Percentiles rank a stretch among this genome's conserved stretches.
Conservation (phyloP, 805 yeast species). For the Pichia deserticola region DNA sequence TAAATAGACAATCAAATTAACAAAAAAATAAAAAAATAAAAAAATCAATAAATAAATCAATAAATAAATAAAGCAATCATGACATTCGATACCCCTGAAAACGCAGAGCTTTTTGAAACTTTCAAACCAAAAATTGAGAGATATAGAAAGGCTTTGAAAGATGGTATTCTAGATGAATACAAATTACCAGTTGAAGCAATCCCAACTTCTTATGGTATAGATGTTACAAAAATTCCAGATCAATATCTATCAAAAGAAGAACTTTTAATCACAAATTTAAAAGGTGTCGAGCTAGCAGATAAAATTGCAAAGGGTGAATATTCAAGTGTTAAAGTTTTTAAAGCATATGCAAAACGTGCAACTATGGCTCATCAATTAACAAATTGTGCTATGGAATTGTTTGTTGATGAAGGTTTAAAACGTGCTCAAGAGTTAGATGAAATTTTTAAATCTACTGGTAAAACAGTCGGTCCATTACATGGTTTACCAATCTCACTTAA, state of each 20-base stretch:
- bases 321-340: conserved; percentile 35
- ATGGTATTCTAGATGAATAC: conserved; percentile 19
- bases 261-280: conserved; percentile 36
- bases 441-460: conserved; percentile 35
- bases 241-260: conserved; percentile 31
- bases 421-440: conserved; percentile 49
- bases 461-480: conserved; percentile 50
- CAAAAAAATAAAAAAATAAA: too few species aligned
- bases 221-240: conserved; percentile 24
- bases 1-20: too few species aligned
- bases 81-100: conserved; percentile 4
- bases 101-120: conserved; percentile 12
- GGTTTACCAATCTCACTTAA: conserved; percentile 59
- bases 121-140: conserved; percentile 30
- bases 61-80: neutral
- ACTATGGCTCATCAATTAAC: conserved; percentile 43
- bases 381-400: conserved; percentile 41
- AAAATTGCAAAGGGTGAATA: conserved; percentile 33
- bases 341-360: conserved; percentile 42
- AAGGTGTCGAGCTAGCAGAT: conserved; percentile 27
- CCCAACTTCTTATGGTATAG: conserved; percentile 18
- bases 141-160: conserved; percentile 22
- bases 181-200: conserved; percentile 10
- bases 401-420: conserved; percentile 40
- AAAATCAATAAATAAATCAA: too few species aligned